These are phyloP conservation scores for Turritis glabra DNA, from an alignment of 345 rosid genomes.

Conservation along the genomic window DNA sequence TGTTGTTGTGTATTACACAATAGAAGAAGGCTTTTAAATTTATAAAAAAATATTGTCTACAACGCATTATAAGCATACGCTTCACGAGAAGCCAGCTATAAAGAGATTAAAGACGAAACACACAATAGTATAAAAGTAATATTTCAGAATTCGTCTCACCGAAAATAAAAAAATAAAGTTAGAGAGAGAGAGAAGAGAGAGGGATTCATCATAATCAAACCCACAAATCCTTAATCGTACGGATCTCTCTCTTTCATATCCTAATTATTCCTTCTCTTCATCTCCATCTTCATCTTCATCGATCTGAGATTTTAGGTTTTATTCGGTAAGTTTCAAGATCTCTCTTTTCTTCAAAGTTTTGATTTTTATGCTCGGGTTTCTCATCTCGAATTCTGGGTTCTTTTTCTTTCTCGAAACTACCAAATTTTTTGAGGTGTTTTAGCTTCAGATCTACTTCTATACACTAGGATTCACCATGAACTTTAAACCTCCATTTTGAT, in stretches of 20 bases:
- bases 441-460: constrained; percentile 38
- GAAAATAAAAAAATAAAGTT: neutral
- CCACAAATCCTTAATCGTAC: constrained; percentile 25
- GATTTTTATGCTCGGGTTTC: neutral
- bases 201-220: constrained; percentile 21
- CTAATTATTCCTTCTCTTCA: neutral
- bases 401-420: neutral
- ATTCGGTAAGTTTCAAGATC: constrained; percentile 9
- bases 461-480: neutral
- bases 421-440: neutral
- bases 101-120: neutral
- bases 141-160: constrained; percentile 22
- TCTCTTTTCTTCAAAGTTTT: neutral
- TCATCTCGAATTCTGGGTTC: constrained; percentile 19
- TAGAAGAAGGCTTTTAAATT: neutral
- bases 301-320: constrained; percentile 19
- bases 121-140: neutral
- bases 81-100: constrained; percentile 28
- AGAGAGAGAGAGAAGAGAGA: neutral
- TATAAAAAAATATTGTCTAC: neutral
- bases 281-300: constrained; percentile 7
- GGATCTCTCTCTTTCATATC: constrained; percentile 19
- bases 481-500: neutral
- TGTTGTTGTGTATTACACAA: too few relatives aligned
- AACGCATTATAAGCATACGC: too few relatives aligned